Evolutionary conservation across 768 basidiomycete species (phyloP).

Genomic region (Gymnopilus junonius): DNA sequence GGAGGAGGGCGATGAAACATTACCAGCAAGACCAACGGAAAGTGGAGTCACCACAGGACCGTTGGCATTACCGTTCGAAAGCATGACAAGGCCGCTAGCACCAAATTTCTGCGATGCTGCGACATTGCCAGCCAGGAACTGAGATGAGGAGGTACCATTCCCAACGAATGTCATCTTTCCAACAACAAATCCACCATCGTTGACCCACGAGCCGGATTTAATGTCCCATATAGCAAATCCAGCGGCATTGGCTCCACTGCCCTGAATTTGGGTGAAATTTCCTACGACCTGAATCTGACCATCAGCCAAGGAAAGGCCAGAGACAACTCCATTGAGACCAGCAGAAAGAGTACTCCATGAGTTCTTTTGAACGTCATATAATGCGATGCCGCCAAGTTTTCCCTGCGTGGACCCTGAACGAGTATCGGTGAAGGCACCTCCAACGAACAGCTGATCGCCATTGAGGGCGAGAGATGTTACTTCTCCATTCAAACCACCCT

Average conservation of each 20-base stretch:
- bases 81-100: constrained; percentile 78
- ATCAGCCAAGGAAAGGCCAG: constrained; percentile 53
- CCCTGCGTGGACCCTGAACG: constrained; percentile 53
- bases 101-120: constrained; percentile 62
- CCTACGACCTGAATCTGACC: constrained; percentile 70
- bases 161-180: constrained; percentile 73
- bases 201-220: constrained; percentile 63
- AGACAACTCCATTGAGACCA: constrained; percentile 81
- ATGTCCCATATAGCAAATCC: constrained; percentile 84
- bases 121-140: constrained; percentile 76
- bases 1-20: constrained; percentile 34
- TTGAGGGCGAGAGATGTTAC: constrained; percentile 71
- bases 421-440: constrained; percentile 86
- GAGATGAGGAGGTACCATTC: constrained; percentile 62
- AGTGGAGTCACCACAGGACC: constrained; percentile 68
- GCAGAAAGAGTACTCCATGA: constrained; percentile 72
- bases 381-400: constrained; percentile 61
- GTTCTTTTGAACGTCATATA: constrained; percentile 69
- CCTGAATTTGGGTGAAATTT: constrained; percentile 64
- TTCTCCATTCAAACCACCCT: constrained; percentile 78
- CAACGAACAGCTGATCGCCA: constrained; percentile 75
- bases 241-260: constrained; percentile 41
- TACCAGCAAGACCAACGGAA: constrained; percentile 54
- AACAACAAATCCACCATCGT: constrained; percentile 72
- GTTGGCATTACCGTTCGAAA: constrained; percentile 64